Percentiles rank a stretch among this genome's conserved stretches.
Evolutionary conservation across 768 basidiomycete species (phyloP).

Genomic region (Lactifluus pinguis): DNA sequence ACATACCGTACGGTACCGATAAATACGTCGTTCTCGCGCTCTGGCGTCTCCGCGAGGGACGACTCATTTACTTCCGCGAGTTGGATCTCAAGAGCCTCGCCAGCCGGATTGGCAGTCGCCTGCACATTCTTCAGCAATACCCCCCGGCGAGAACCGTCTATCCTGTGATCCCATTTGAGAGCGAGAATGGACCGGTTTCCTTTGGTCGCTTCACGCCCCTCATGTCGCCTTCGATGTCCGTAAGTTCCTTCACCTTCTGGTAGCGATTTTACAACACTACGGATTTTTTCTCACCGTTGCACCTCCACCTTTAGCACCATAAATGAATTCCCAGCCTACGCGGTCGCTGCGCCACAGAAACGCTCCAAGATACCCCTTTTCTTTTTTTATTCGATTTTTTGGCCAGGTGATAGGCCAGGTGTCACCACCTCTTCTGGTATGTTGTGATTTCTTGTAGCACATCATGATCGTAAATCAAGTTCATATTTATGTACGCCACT

Average conservation of each 20-base stretch:
- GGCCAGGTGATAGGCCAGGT: not conserved
- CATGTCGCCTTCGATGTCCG: not conserved
- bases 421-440: too few relatives aligned
- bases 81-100: not conserved
- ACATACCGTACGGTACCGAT: not conserved
- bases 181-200: not conserved
- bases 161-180: not conserved
- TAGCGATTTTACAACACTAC: not conserved
- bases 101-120: not conserved
- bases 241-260: not conserved
- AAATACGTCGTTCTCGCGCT: constrained; percentile 4
- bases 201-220: not conserved
- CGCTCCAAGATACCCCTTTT: too few relatives aligned
- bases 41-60: not conserved
- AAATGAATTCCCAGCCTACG: not conserved
- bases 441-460: too few relatives aligned
- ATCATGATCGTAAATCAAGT: too few relatives aligned
- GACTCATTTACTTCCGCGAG: not conserved
- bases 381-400: too few relatives aligned
- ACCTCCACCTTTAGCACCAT: not conserved
- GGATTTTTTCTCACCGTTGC: not conserved
- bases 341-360: too few relatives aligned
- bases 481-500: too few relatives aligned
- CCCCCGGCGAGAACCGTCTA: not conserved
- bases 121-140: not conserved